Evolutionary conservation across 495 filamentous ascomycete species (phyloP), one percentile per base, ranked within the genome.

Genomic region (Elasticomyces elasticus): DNA sequence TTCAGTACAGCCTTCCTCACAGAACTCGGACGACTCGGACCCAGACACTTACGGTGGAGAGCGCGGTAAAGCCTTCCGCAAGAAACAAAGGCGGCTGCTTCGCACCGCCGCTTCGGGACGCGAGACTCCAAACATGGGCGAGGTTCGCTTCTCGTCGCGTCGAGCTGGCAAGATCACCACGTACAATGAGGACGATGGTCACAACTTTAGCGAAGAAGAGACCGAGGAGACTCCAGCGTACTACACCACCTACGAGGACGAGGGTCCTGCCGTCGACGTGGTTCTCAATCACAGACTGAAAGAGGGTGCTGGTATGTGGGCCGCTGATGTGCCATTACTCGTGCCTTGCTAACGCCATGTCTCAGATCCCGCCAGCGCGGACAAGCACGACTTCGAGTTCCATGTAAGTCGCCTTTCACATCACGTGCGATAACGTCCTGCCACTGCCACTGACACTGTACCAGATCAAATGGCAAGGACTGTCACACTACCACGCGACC

Each of bases 381-480:
- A 75, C 20, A 85, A 86, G 56, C 79, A 88, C 50, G 86, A 95
- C 61, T 96, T 89, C 57, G 86, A 95, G 55, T 98, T 87, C 66
- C 88, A 84, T 64, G 76, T 79, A 66, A 56, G 72, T 62, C 23
- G 25, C 41, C 38, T 10, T 48, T 35, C 25, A 10, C 23, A 26
- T 43, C 44, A 46, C 24, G 11, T 50, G 35, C 31, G 1, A 45
- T 30, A 35, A 13, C 19, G 13, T 30, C 26, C 5, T 33, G 30
- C 17, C 31, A 42, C 5, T 33, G 30, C 17, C 20, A 30, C 15
- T 58, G 37, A 54, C 64, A 38, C 64, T 30, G 6, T 45, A 33
- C 22, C 53, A 78, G 73, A 90, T 99, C 62, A 99, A 99, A 74
- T 99, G 92, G 92, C 88, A 95, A 68, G 85, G 80, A 56, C 85